These are phyloP conservation scores for Babesia ovata DNA, from an alignment of 169 alveolate species.

Conservation along the genomic window DNA sequence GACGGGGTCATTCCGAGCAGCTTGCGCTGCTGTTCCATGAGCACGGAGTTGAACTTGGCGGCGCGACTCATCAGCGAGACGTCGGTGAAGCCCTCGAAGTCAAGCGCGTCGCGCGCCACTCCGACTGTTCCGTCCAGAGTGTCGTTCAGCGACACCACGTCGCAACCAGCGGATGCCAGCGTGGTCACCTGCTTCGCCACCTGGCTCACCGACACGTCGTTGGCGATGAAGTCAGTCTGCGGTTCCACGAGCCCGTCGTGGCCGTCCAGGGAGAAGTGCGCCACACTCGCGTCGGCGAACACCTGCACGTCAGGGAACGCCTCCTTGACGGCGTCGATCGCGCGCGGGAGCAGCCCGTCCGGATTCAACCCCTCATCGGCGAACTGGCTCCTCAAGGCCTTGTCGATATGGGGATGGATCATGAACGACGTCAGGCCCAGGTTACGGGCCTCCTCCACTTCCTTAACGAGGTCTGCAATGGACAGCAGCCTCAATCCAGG, in stretches of 20 bases:
- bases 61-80: slow-evolving; percentile 54
- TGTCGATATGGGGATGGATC: slow-evolving; percentile 47
- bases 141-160: slow-evolving; percentile 52
- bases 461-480: slow-evolving; percentile 35
- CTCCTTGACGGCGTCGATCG: slow-evolving; percentile 52
- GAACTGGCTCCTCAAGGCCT: slow-evolving; percentile 38
- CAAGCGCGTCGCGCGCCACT: slow-evolving; percentile 49
- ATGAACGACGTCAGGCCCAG: slow-evolving; percentile 56
- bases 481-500: slow-evolving; percentile 56
- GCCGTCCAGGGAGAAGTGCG: slow-evolving; percentile 52
- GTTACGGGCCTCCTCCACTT: slow-evolving; percentile 52
- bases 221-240: slow-evolving; percentile 40
- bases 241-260: slow-evolving; percentile 61
- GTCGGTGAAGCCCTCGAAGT: slow-evolving; percentile 63
- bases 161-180: slow-evolving; percentile 59
- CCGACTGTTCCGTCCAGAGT: slow-evolving; percentile 51
- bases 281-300: slow-evolving; percentile 60
- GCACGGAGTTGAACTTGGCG: slow-evolving; percentile 45
- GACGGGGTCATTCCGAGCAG: slow-evolving; percentile 37
- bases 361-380: slow-evolving; percentile 62
- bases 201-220: slow-evolving; percentile 55
- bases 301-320: slow-evolving; percentile 57
- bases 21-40: slow-evolving; percentile 10
- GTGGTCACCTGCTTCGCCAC: slow-evolving; percentile 65
- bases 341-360: slow-evolving; percentile 56